Percentiles rank a stretch among this genome's conserved stretches.
Conservation (phyloP, 768 basidiomycete species). For the Rhodotorula toruloides region DNA sequence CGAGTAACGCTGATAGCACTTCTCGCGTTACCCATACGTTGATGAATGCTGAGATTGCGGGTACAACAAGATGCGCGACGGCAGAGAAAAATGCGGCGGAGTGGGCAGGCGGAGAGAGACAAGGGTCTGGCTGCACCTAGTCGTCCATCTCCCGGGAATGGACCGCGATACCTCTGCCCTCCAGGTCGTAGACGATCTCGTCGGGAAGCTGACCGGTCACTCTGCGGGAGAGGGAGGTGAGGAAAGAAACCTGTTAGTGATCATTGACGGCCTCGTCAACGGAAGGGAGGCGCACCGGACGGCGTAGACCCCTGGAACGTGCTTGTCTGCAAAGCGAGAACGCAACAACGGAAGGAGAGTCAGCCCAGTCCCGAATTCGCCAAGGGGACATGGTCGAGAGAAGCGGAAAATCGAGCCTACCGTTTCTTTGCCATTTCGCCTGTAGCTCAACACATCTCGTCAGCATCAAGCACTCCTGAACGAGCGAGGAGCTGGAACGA, state of each 20-base stretch:
- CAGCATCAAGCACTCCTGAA: too few relatives aligned
- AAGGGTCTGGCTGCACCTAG: too few relatives aligned
- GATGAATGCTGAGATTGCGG: not conserved
- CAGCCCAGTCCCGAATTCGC: not conserved
- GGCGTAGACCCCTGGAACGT: conserved; percentile 86
- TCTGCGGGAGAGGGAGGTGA: not conserved
- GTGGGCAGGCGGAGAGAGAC: not conserved
- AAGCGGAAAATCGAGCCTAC: conserved; percentile 53
- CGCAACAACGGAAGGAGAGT: not conserved
- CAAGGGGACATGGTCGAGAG: not conserved
- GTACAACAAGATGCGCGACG: not conserved
- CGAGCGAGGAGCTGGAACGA: not conserved
- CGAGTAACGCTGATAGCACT: not conserved
- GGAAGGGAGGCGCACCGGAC: conserved; percentile 52
- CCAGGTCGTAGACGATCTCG: conserved; percentile 74
- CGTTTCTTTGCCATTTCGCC: conserved; percentile 84
- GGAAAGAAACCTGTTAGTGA: too few relatives aligned
- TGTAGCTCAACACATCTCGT: too few relatives aligned
- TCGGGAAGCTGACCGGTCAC: conserved; percentile 80
- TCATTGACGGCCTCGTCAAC: not conserved
- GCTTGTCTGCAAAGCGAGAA: conserved; percentile 62
- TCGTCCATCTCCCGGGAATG: conserved; percentile 36
- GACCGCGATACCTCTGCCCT: conserved; percentile 66
- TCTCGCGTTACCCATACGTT: not conserved
- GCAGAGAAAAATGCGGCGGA: not conserved